phyloP scores from a whole-genome alignment of 495 filamentous ascomycete genomes.

The Stereocaulon alpinum region DNA sequence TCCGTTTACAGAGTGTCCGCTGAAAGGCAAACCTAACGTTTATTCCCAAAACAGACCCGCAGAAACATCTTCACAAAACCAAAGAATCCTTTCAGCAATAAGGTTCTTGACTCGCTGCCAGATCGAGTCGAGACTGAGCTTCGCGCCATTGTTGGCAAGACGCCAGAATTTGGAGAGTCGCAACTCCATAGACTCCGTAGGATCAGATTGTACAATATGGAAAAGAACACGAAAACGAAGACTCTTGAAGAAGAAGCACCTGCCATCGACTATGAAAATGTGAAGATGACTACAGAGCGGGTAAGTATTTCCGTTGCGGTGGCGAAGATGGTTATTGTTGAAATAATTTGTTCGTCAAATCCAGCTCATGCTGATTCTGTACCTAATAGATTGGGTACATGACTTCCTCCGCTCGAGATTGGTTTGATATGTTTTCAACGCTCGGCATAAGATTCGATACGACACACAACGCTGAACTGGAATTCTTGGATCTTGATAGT shows the following conservation, averaged over 20 bases:
- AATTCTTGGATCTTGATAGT: conserved; percentile 1
- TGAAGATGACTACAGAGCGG: neutral
- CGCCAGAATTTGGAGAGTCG: neutral
- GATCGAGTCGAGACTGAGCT: neutral
- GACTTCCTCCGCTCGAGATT: neutral
- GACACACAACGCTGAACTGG: neutral
- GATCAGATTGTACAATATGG: neutral
- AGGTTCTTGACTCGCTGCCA: neutral
- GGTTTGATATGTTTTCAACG: neutral
- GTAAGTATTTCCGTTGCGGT: neutral
- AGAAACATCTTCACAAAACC: neutral
- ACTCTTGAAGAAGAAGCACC: neutral
- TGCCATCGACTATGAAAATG: neutral
- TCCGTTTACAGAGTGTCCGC: neutral
- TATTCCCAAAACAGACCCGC: neutral
- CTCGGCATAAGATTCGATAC: neutral
- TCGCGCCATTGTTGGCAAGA: neutral
- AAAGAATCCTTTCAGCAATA: neutral
- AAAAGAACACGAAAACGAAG: neutral
- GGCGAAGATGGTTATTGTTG: neutral
- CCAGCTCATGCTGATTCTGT: neutral
- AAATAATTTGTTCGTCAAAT: neutral
- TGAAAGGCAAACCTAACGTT: neutral
- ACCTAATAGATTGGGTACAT: neutral
- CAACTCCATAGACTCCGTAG: neutral